Conservation (phyloP, 2,329 filamentous ascomycete species). For the Teratosphaeria destructans region DNA sequence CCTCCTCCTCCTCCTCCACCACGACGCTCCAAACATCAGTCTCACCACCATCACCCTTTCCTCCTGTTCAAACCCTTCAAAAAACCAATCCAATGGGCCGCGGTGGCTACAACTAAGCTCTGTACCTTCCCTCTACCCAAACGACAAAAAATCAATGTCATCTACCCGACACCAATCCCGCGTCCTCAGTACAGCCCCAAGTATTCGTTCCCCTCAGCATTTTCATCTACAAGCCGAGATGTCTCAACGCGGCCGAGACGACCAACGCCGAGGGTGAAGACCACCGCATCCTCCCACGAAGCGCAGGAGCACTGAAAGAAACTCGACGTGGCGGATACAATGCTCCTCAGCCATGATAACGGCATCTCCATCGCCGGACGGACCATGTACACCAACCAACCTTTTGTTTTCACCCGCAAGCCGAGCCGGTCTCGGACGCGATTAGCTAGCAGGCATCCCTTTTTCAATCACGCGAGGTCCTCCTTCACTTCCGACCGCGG, state of each 20-base stretch:
- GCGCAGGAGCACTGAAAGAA: neutral
- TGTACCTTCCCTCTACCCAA: neutral
- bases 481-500: too few species aligned
- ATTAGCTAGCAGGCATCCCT: neutral
- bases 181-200: too few species aligned
- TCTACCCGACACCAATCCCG: too few species aligned
- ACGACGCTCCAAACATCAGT: neutral
- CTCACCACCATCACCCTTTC: neutral
- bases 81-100: conserved; percentile 22
- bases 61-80: neutral
- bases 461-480: too few species aligned
- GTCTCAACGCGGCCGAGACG: conserved; percentile 6
- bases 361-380: neutral
- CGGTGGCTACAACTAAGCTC: neutral
- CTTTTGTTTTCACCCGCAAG: neutral
- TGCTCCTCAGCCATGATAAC: conserved; percentile 3
- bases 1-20: neutral
- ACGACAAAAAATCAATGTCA: neutral
- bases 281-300: too few species aligned
- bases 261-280: conserved; percentile 22
- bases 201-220: neutral
- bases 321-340: conserved; percentile 11
- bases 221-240: conserved; percentile 1
- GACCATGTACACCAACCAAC: neutral
- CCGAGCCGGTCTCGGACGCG: neutral